phyloP scores from a whole-genome alignment of 495 filamentous ascomycete genomes.

The Oidiodendron maius region DNA sequence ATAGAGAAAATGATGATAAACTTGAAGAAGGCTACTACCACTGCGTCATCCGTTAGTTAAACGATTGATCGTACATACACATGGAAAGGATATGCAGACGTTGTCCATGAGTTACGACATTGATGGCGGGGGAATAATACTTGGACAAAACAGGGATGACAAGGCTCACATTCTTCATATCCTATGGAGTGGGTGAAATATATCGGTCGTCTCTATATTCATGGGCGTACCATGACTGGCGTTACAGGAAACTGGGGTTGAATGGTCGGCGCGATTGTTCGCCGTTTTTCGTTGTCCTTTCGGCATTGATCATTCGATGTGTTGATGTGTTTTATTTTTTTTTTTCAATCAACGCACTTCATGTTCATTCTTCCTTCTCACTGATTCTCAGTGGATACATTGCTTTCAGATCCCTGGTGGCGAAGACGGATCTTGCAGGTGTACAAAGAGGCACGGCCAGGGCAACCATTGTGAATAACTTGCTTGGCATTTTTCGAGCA shows the following conservation, averaged over 20 bases:
- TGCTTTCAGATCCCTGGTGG: not conserved
- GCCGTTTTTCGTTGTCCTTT: too few relatives aligned
- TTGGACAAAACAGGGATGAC: not conserved
- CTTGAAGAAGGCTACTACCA: conserved; percentile 24
- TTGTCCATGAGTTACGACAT: not conserved
- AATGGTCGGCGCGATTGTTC: not conserved
- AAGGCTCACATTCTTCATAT: not conserved
- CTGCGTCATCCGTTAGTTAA: not conserved
- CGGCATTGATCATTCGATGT: too few relatives aligned
- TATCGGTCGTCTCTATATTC: too few relatives aligned
- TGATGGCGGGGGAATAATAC: not conserved
- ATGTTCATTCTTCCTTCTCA: too few relatives aligned
- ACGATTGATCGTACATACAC: conserved; percentile 8
- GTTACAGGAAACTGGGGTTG: not conserved
- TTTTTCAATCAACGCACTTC: too few relatives aligned
- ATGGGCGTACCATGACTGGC: too few relatives aligned
- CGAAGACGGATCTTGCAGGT: not conserved
- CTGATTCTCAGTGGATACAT: too few relatives aligned
- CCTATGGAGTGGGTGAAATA: not conserved
- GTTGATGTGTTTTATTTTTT: not conserved
- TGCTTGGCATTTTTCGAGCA: not conserved
- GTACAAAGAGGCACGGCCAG: not conserved
- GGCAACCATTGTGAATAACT: not conserved
- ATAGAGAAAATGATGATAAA: conserved; percentile 44
- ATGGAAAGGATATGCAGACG: too few relatives aligned